Base-by-base conservation (phyloP, 805 yeast species). In the Lachancea waltii region DNA sequence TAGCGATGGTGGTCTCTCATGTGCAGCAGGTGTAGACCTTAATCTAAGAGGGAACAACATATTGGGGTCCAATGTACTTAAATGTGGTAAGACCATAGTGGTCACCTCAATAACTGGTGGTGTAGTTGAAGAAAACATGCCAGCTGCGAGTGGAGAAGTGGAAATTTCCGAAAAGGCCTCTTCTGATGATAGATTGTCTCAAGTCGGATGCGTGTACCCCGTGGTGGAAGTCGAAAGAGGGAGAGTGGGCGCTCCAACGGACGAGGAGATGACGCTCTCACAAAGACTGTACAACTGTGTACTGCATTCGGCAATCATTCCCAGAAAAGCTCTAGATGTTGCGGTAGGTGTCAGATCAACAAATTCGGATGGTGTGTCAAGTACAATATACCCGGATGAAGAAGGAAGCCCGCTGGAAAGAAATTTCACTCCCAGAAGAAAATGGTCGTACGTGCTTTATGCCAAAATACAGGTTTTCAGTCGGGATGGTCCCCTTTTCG, bases 401-500 rank as follows among this genome's bases (percentile, higher is more conserved):
- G 60, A 55, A 23, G 59, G 56, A n/a, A 24, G 8, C n/a, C 53
- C 47, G 4, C 30, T 40, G 34, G 48, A 35, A 37, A 51, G 49
- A 25, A 61, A 49, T 14, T 52, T 59, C 21, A 56, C 50, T n/a
- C 64, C 70, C n/a, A 63, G 64, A 43, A 64, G 73, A 47, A 61
- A 61, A 22, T 77, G 74, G 65, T 63, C 72, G 33, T 69, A 71
- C 56, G 84, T 81, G 3, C 58, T 89, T 22, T 77, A 77, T 52
- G 89, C 90, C 3, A 77, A 77, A 48, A 67, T 86, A 28, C 79
- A 81, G 48, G 86, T 87, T 0, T 79, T 84, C 48, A 79, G 90
- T 34, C 73, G 92, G 41, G 69, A 85, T 1, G 95, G 95, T 0
- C 94, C 96, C 2, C 63, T 82, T 19, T 79, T 78, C 50, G 96